phyloP scores from a whole-genome alignment of 768 basidiomycete genomes.

The Cystobasidium onofrii region DNA sequence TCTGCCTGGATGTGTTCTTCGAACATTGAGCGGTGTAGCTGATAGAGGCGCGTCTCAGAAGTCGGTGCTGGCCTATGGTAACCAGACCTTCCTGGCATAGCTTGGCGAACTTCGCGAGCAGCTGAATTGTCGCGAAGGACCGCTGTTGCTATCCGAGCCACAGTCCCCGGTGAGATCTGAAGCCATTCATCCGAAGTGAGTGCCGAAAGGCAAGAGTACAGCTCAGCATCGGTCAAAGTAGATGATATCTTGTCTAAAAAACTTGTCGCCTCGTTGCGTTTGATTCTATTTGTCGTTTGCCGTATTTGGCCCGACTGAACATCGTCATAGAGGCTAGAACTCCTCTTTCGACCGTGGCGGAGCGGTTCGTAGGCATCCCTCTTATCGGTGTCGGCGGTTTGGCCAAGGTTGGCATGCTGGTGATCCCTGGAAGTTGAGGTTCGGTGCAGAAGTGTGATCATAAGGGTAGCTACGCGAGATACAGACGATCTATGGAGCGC shows the following conservation, averaged over 20 bases:
- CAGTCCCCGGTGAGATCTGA: not conserved
- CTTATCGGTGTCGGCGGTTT: no score
- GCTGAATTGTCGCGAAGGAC: not conserved
- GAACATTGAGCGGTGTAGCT: not conserved
- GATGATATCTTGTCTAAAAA: not conserved
- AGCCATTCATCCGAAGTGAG: not conserved
- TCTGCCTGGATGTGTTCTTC: not conserved
- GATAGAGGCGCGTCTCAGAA: not conserved
- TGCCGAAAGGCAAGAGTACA: not conserved
- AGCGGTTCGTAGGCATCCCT: no score
- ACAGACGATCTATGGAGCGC: no score
- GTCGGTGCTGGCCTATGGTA: not conserved
- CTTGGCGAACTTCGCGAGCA: not conserved
- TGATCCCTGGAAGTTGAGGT: no score
- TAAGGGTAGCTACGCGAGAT: no score
- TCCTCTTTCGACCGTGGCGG: no score
- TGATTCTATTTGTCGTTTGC: no score
- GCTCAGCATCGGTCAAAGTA: not conserved
- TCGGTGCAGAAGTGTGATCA: no score
- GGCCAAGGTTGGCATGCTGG: no score
- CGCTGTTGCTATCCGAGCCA: not conserved
- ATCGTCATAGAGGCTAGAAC: no score
- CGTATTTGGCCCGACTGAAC: no score
- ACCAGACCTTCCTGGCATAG: not conserved
- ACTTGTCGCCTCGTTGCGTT: no score